Percentiles rank a stretch among this genome's conserved stretches.
phyloP scores from a whole-genome alignment of 345 rosid genomes.

The Jatropha curcas region DNA sequence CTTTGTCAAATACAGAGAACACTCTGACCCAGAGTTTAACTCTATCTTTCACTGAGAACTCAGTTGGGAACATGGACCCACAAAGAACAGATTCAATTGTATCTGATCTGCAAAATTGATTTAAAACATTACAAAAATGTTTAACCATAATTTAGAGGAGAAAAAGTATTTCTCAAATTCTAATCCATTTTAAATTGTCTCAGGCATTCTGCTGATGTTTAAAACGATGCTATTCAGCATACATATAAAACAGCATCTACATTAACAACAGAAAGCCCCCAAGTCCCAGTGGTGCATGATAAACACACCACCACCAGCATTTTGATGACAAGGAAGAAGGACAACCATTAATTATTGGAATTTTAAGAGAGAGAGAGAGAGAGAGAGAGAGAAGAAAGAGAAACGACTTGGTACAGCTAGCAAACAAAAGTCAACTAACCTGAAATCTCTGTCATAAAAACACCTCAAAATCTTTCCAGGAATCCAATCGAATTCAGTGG shows the following conservation, averaged over 20 bases:
- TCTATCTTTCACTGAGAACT: constrained; percentile 61
- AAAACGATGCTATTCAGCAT: background rate
- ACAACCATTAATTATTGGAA: background rate
- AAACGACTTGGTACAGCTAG: background rate
- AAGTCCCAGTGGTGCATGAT: background rate
- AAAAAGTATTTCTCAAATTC: constrained; percentile 7
- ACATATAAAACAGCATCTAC: background rate
- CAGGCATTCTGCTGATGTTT: constrained; percentile 3
- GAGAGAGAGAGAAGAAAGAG: background rate
- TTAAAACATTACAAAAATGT: constrained; percentile 19
- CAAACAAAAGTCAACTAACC: constrained; percentile 43
- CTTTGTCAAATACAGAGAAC: constrained; percentile 76
- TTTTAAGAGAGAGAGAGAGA: no score
- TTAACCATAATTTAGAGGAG: background rate
- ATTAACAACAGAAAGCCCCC: background rate
- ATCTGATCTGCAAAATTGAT: constrained; percentile 76
- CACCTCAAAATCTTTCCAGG: constrained; percentile 96
- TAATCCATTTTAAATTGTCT: background rate
- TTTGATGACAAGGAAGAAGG: background rate
- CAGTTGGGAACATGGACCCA: constrained; percentile 66
- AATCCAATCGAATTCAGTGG: constrained; percentile 79
- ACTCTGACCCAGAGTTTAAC: constrained; percentile 75
- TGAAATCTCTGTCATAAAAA: constrained; percentile 90
- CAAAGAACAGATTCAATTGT: constrained; percentile 71
- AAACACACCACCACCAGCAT: background rate